Evolutionary conservation across 768 basidiomycete genomes (phyloP).

Genomic region (Rhodosporidiobolus sp.): DNA sequence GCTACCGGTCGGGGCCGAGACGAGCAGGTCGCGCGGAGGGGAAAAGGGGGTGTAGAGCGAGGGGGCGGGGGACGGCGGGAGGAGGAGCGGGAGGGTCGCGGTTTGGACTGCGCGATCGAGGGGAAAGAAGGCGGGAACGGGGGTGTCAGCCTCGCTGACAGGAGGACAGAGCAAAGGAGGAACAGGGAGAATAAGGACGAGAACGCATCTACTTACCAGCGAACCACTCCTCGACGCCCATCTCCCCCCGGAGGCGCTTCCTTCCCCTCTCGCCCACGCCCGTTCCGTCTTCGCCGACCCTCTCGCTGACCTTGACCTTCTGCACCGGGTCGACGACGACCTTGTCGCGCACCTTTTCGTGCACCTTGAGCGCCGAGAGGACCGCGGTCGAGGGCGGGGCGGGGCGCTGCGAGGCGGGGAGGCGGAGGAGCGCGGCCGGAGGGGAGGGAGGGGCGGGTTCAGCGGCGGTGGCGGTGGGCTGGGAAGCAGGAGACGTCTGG

Average conservation of each 20-base stretch:
- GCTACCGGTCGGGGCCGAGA: constrained; percentile 95
- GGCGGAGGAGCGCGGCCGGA: constrained; percentile 58
- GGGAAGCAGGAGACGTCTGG: background rate
- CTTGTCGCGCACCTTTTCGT: constrained; percentile 67
- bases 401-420: constrained; percentile 66
- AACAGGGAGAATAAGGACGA: too few relatives aligned
- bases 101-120: constrained; percentile 95
- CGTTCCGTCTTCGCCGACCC: constrained; percentile 49
- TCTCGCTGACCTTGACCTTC: constrained; percentile 53
- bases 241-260: constrained; percentile 61
- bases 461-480: background rate
- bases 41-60: constrained; percentile 65
- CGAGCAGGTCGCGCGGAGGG: constrained; percentile 75
- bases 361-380: constrained; percentile 75
- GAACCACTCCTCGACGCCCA: constrained; percentile 82
- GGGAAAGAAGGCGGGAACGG: background rate
- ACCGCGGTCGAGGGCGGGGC: constrained; percentile 65
- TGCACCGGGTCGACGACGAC: constrained; percentile 63
- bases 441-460: constrained; percentile 44
- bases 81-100: constrained; percentile 74
- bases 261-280: constrained; percentile 62
- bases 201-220: constrained; percentile 68
- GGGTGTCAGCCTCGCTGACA: constrained; percentile 2
- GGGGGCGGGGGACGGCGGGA: constrained; percentile 52
- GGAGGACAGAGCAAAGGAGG: background rate